phyloP scores from a whole-genome alignment of 805 yeast genomes.

The Torulaspora franciscae region DNA sequence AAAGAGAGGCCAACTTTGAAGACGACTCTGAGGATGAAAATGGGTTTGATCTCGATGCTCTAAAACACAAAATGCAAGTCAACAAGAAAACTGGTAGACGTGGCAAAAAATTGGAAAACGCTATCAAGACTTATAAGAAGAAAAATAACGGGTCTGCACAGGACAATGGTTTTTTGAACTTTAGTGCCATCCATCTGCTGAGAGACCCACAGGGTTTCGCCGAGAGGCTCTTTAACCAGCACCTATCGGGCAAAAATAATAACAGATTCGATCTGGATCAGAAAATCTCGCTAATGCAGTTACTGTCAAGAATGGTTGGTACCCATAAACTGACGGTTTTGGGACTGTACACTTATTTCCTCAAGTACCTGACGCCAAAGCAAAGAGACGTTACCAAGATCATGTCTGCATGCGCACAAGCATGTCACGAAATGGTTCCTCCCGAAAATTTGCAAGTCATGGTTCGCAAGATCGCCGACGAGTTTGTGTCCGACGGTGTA shows the following conservation, averaged over 20 bases:
- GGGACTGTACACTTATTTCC: constrained; percentile 82
- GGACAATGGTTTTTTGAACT: constrained; percentile 56
- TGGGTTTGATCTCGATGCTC: constrained; percentile 62
- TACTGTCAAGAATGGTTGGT: constrained; percentile 85
- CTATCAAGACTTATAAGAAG: constrained; percentile 64
- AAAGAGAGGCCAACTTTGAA: constrained; percentile 65
- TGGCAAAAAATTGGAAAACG: constrained; percentile 72
- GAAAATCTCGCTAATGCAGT: constrained; percentile 79
- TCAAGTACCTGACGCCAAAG: constrained; percentile 89
- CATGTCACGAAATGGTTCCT: constrained; percentile 94
- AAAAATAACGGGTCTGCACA: constrained; percentile 51
- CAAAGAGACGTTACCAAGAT: constrained; percentile 92
- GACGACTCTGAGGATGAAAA: constrained; percentile 66
- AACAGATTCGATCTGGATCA: constrained; percentile 80
- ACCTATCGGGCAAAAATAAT: constrained; percentile 62
- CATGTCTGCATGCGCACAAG: constrained; percentile 96
- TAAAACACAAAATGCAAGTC: constrained; percentile 76
- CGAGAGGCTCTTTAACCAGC: constrained; percentile 68
- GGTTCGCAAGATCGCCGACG: constrained; percentile 91
- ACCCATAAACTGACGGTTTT: constrained; percentile 87
- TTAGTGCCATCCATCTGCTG: constrained; percentile 88
- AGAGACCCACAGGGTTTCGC: constrained; percentile 99
- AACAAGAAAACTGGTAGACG: constrained; percentile 79
- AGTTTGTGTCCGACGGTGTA: constrained; percentile 97
- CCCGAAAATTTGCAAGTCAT: constrained; percentile 82